Base-by-base conservation (phyloP, 2,329 filamentous ascomycete genomes). In the Basipetospora chlamydospora region DNA sequence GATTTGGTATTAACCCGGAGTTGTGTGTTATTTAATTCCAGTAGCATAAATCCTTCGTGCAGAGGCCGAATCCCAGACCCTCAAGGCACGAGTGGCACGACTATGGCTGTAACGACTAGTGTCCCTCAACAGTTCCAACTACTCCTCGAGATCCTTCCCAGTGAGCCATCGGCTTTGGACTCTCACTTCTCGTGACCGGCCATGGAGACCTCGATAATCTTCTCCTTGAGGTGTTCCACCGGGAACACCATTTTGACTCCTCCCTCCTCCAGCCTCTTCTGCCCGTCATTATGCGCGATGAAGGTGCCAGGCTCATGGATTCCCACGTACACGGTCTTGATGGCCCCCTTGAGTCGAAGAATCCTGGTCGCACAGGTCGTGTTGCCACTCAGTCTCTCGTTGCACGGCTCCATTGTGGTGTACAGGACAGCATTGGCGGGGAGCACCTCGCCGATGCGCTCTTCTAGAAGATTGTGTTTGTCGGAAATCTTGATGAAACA, bases 161-260 rank as follows among this genome's bases (percentile, higher is more conserved):
- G n/a, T n/a, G n/a, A n/a, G n/a, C n/a, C n/a, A n/a, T n/a, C n/a
- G n/a, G n/a, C n/a, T n/a, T n/a, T n/a, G n/a, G n/a, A n/a, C n/a
- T n/a, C n/a, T n/a, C n/a, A n/a, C n/a, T n/a, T n/a, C n/a, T 55
- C 55, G 55, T 82, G 77, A 2, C 78, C 77, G 26, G 70, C 70
- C 45, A 64, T 73, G 3, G 78, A 76, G 38, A 80, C 66, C 20
- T 55, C 50, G 38, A 77, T 48, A 43, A 81, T 81, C 41, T 72
- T 67, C 22, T 65, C 62, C 45, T 22, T 41, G 44, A 39, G 43
- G 25, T 49, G 44, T 34, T 80, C 70, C 33, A 80, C 37, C 25
- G 42, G 47, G 15, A 39, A 46, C 11, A 49, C 44, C 20, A 53
- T 44, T 26, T 44, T 43, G 33, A 53, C 42, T 9, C 52, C 50